Percentiles rank a stretch among this genome's conserved stretches.
Evolutionary conservation across 495 filamentous ascomycete genomes (phyloP).

Genomic region (Stereocaulon alpinum): DNA sequence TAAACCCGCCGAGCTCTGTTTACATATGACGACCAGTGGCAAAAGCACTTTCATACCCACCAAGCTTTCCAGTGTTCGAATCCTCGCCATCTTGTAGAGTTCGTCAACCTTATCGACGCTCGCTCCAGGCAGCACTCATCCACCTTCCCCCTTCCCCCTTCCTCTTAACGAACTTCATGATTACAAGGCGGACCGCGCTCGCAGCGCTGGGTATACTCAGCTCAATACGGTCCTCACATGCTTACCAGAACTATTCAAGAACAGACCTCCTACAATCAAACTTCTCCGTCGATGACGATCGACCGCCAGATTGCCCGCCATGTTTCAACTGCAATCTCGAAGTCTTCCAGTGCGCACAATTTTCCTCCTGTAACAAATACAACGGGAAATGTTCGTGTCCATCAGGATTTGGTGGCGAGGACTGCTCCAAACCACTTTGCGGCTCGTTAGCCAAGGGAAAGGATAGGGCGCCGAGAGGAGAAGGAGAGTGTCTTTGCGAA

Average conservation of each 20-base stretch:
- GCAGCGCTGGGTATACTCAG: slow-evolving; percentile 8
- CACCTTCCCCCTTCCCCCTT: neutral
- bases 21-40: neutral
- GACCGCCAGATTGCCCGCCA: slow-evolving; percentile 49
- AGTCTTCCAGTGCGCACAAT: slow-evolving; percentile 82
- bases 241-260: slow-evolving; percentile 19
- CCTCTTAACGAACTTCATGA: slow-evolving; percentile 16
- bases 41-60: neutral
- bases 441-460: slow-evolving; percentile 73
- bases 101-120: neutral
- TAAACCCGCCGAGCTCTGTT: neutral
- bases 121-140: slow-evolving; percentile 4
- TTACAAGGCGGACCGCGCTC: slow-evolving; percentile 10
- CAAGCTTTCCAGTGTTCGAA: neutral
- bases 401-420: slow-evolving; percentile 82
- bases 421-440: slow-evolving; percentile 80
- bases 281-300: slow-evolving; percentile 45
- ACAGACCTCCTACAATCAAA: slow-evolving; percentile 17
- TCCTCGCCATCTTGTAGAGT: neutral
- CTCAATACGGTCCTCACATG: slow-evolving; percentile 12
- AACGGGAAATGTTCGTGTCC: slow-evolving; percentile 89
- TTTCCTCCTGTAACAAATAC: slow-evolving; percentile 69
- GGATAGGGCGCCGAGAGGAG: slow-evolving; percentile 59
- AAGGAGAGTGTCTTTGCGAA: slow-evolving; percentile 68
- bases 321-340: slow-evolving; percentile 98